These are phyloP conservation scores for Venturia aucupariae DNA, from an alignment of 2,329 filamentous ascomycete genomes.

Conservation along the genomic window DNA sequence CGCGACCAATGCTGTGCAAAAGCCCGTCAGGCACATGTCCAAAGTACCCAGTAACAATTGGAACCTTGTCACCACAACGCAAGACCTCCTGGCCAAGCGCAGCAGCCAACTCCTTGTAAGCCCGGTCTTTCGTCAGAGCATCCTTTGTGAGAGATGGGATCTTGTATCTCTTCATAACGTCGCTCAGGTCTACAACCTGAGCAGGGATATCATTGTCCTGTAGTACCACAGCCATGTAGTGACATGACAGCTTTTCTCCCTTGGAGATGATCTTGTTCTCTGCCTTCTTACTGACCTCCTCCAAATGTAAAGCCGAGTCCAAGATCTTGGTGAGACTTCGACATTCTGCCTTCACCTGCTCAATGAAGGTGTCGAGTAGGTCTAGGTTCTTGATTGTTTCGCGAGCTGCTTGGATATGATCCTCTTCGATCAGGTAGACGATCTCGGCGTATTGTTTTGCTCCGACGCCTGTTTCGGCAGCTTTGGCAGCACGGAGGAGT, in stretches of 20 bases:
- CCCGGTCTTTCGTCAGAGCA: constrained; percentile 33
- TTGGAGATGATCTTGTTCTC: constrained; percentile 77
- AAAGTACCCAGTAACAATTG: constrained; percentile 76
- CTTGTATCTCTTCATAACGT: constrained; percentile 57
- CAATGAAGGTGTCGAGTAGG: constrained; percentile 46
- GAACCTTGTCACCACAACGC: constrained; percentile 35
- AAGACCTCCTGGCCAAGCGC: constrained; percentile 34
- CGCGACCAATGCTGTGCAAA: constrained; percentile 83
- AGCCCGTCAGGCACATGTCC: constrained; percentile 85
- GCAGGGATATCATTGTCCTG: constrained; percentile 73
- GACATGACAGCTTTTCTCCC: constrained; percentile 90
- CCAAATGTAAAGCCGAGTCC: constrained; percentile 50
- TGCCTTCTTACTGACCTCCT: constrained; percentile 41
- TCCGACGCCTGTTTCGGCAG: constrained; percentile 30
- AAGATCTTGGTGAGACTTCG: constrained; percentile 67
- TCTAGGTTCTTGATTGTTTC: constrained; percentile 31
- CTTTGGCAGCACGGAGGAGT: constrained; percentile 39
- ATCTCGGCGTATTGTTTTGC: constrained; percentile 34
- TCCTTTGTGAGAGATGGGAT: constrained; percentile 22
- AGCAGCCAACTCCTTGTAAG: constrained; percentile 35
- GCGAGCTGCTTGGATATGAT: constrained; percentile 68
- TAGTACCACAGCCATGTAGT: constrained; percentile 78
- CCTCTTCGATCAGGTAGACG: constrained; percentile 70
- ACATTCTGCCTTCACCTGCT: constrained; percentile 69
- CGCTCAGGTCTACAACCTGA: constrained; percentile 82